A percentile compares a stretch with the other conserved stretches of the same genome.
Conservation (phyloP, 768 basidiomycete species). For the Cubamyces sp. region DNA sequence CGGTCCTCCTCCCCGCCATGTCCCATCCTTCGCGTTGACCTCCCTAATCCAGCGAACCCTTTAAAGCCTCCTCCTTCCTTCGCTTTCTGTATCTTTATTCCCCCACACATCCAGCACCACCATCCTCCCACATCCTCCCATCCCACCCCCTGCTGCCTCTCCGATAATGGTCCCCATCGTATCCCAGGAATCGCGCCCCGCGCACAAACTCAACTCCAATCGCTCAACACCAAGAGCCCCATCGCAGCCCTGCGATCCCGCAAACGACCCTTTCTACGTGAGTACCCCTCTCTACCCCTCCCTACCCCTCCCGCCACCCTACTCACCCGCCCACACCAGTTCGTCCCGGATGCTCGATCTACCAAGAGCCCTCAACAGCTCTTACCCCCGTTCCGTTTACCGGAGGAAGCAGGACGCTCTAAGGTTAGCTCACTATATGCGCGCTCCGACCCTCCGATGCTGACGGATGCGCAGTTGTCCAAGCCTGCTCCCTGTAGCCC, state of each 20-base stretch:
- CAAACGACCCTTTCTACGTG: conserved; percentile 32
- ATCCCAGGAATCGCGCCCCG: conserved; percentile 43
- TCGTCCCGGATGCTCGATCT: conserved; percentile 29
- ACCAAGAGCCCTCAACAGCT: conserved; percentile 39
- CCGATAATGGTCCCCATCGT: conserved; percentile 47
- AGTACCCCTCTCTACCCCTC: conserved; percentile 5
- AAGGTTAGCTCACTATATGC: conserved; percentile 23
- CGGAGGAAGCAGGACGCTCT: conserved; percentile 29
- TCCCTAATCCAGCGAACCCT: conserved; percentile 27
- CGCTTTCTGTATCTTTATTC: conserved; percentile 40
- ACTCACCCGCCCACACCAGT: conserved; percentile 29
- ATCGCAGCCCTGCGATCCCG: conserved; percentile 34
- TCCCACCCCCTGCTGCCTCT: conserved; percentile 7
- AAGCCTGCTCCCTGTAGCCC: conserved; percentile 44
- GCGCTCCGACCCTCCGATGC: conserved; percentile 16
- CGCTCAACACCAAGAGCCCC: conserved; percentile 12
- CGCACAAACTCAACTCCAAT: conserved; percentile 19
- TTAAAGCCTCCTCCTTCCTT: conserved; percentile 38
- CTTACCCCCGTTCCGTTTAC: conserved; percentile 43
- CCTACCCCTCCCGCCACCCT: not conserved
- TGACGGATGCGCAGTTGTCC: conserved; percentile 37
- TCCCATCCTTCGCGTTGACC: conserved; percentile 24
- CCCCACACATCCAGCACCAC: not conserved
- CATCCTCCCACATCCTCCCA: not conserved
- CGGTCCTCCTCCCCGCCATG: conserved; percentile 27